Conservation (phyloP, 495 filamentous ascomycete genomes). For the Aspergillus indologenus region DNA sequence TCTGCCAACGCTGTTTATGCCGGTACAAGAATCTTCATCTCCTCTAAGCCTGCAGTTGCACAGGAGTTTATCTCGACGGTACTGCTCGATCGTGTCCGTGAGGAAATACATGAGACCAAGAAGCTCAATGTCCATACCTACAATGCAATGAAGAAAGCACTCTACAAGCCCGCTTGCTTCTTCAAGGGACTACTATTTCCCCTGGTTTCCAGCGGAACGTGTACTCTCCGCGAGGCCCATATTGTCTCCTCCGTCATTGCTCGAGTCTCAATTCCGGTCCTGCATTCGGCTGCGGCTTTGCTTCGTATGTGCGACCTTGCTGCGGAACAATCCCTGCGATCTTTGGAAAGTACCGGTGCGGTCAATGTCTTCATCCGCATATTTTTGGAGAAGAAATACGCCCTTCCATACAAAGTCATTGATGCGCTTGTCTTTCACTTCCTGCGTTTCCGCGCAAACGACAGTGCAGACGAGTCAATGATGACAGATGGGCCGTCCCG, state of each 20-base stretch:
- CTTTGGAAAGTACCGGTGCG: slow-evolving; percentile 72
- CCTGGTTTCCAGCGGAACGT: slow-evolving; percentile 69
- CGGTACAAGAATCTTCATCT: slow-evolving; percentile 85
- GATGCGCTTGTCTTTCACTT: slow-evolving; percentile 97
- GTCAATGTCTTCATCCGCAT: slow-evolving; percentile 91
- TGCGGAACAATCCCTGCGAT: slow-evolving; percentile 74
- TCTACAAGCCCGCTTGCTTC: slow-evolving; percentile 95
- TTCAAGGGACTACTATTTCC: slow-evolving; percentile 97
- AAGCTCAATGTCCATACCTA: slow-evolving; percentile 96
- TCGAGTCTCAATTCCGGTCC: slow-evolving; percentile 75
- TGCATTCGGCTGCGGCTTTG: slow-evolving; percentile 90
- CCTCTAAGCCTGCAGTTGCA: slow-evolving; percentile 67
- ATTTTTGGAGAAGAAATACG: slow-evolving; percentile 95
- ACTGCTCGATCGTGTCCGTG: slow-evolving; percentile 80
- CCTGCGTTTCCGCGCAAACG: slow-evolving; percentile 70
- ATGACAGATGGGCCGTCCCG: slow-evolving; percentile 38
- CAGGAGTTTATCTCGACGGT: slow-evolving; percentile 80
- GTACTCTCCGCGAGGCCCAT: slow-evolving; percentile 85
- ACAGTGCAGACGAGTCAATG: slow-evolving; percentile 46
- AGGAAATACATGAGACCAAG: slow-evolving; percentile 81
- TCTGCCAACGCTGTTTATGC: slow-evolving; percentile 83
- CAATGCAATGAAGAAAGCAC: slow-evolving; percentile 81
- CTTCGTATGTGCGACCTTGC: slow-evolving; percentile 90
- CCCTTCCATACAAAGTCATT: slow-evolving; percentile 89
- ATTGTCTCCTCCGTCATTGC: slow-evolving; percentile 83